Conservation (phyloP, 441 rosid genomes). For the Aleurites moluccanus region DNA sequence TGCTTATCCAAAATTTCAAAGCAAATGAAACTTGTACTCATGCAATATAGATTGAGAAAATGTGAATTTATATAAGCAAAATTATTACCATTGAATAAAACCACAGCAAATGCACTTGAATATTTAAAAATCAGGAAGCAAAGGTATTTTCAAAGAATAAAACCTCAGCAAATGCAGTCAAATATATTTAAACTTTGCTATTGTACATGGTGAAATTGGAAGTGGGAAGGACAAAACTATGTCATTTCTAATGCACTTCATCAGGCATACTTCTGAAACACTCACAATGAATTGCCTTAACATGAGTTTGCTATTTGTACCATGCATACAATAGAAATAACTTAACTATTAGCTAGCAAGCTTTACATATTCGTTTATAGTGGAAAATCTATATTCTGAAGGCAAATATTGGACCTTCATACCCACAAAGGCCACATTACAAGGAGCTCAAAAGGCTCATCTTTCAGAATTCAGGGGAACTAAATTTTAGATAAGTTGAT, state of each 20-base stretch:
- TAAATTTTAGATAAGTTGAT: neutral
- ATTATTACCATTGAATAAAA: too few relatives aligned
- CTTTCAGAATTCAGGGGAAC: neutral
- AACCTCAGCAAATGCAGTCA: neutral
- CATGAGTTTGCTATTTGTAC: neutral
- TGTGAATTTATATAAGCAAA: neutral
- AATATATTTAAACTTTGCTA: neutral
- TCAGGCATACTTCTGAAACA: neutral
- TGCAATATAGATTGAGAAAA: neutral
- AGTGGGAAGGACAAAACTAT: neutral
- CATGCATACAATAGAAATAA: neutral
- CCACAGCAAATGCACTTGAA: too few relatives aligned
- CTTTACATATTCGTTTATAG: neutral
- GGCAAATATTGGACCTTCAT: neutral
- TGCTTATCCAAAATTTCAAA: too few relatives aligned
- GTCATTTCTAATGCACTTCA: slow-evolving; percentile 1
- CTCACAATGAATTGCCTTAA: neutral
- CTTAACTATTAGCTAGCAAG: neutral
- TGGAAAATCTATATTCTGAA: neutral
- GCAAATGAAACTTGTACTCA: neutral
- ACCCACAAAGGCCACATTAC: neutral
- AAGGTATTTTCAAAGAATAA: neutral
- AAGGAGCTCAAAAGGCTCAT: neutral
- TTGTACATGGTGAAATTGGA: neutral
- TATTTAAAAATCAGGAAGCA: too few relatives aligned